Evolutionary conservation across 2,329 filamentous ascomycete species (phyloP).

Genomic region (Fusarium virguliforme): DNA sequence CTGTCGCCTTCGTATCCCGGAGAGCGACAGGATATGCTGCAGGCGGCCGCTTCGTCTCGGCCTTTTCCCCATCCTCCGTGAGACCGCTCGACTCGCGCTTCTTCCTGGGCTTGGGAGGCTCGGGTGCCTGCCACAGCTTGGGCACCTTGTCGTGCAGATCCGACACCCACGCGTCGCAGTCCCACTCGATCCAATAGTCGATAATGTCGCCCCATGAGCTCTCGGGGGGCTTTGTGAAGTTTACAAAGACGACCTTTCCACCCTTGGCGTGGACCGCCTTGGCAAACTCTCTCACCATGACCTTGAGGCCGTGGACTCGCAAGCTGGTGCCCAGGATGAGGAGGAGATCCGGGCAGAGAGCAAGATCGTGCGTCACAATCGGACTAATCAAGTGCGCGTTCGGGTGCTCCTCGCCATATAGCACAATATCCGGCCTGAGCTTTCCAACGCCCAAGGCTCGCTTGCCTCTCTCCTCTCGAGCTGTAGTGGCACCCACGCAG

Average conservation of each 20-base stretch:
- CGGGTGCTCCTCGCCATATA: conserved; percentile 83
- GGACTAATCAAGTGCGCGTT: conserved; percentile 77
- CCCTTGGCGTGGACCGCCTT: conserved; percentile 78
- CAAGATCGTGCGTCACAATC: conserved; percentile 78
- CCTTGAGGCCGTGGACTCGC: conserved; percentile 79
- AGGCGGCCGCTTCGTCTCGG: conserved; percentile 54
- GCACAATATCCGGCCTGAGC: conserved; percentile 79
- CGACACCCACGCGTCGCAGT: conserved; percentile 81
- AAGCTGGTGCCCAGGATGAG: conserved; percentile 81
- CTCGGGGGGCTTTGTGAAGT: conserved; percentile 80
- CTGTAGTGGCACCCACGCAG: conserved; percentile 74
- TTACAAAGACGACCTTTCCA: conserved; percentile 81
- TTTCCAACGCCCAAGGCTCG: conserved; percentile 78
- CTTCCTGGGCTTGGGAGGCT: conserved; percentile 61
- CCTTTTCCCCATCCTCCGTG: conserved; percentile 48
- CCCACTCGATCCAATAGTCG: conserved; percentile 83
- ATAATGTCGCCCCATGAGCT: conserved; percentile 82
- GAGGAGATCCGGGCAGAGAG: conserved; percentile 75
- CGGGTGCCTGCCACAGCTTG: conserved; percentile 71
- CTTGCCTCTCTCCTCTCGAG: conserved; percentile 76
- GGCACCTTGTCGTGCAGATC: conserved; percentile 74
- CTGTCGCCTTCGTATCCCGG: conserved; percentile 64
- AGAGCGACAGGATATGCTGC: conserved; percentile 60
- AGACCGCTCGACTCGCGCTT: conserved; percentile 54
- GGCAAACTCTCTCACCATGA: conserved; percentile 80